These are phyloP conservation scores for Alternaria gaisen DNA, from an alignment of 2,329 filamentous ascomycete genomes.

Conservation along the genomic window DNA sequence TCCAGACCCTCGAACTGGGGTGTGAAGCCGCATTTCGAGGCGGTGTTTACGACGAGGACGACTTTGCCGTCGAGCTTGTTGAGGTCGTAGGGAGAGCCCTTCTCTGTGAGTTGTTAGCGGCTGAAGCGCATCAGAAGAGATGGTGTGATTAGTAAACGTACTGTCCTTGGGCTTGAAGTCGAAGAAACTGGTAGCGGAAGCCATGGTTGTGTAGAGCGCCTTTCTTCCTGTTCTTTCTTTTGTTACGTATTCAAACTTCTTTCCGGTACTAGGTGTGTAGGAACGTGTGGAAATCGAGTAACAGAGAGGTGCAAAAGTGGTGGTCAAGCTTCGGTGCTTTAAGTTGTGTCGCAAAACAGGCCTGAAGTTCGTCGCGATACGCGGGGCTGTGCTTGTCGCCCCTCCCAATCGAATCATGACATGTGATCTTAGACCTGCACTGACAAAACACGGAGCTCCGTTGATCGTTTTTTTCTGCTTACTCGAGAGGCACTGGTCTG, in stretches of 20 bases:
- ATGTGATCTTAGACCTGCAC: conserved; percentile 8
- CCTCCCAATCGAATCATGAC: conserved; percentile 19
- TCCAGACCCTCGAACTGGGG: conserved; percentile 93
- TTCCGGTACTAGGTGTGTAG: neutral
- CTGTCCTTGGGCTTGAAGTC: conserved; percentile 86
- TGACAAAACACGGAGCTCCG: neutral
- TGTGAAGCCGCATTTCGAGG: conserved; percentile 98
- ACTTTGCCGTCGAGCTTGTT: conserved; percentile 85
- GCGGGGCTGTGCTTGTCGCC: conserved; percentile 21
- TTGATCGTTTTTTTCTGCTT: neutral
- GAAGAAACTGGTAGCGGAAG: conserved; percentile 77
- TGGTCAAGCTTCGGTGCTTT: neutral
- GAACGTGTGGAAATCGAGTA: neutral
- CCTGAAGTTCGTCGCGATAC: conserved; percentile 9
- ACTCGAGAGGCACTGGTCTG: neutral
- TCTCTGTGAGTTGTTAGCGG: conserved; percentile 62
- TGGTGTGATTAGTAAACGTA: conserved; percentile 56
- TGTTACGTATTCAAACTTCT: neutral
- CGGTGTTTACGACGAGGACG: conserved; percentile 95
- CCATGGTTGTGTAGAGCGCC: conserved; percentile 59
- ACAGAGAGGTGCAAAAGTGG: neutral
- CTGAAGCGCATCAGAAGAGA: neutral
- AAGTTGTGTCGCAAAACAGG: conserved; percentile 1
- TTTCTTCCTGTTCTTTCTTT: conserved; percentile 3
- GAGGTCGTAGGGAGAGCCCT: conserved; percentile 76